These are phyloP conservation scores for Exophiala spinifera DNA, from an alignment of 2,329 filamentous ascomycete species.

Conservation along the genomic window DNA sequence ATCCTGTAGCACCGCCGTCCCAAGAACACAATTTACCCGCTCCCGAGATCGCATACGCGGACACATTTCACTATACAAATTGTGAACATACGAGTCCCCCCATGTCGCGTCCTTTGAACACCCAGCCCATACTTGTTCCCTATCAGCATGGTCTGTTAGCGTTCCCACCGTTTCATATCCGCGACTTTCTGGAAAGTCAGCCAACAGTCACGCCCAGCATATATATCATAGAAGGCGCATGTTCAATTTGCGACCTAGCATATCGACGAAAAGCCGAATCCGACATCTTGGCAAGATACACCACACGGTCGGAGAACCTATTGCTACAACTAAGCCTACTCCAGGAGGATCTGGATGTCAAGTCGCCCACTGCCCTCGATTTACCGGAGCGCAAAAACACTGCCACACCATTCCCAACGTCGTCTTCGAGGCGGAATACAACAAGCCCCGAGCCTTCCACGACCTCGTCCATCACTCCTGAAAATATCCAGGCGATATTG, in stretches of 20 bases:
- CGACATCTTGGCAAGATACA: constrained; percentile 16
- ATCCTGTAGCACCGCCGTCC: background rate
- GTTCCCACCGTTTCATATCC: constrained; percentile 12
- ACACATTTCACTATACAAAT: constrained; percentile 23
- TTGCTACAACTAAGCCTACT: constrained; percentile 11
- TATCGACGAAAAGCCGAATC: constrained; percentile 20
- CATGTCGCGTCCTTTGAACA: constrained; percentile 23
- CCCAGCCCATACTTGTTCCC: constrained; percentile 11
- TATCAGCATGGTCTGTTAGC: constrained; percentile 13
- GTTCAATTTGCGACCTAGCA: constrained; percentile 22
- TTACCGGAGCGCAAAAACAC: background rate
- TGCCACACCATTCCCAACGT: background rate
- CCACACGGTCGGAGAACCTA: constrained; percentile 10
- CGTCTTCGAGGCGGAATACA: background rate
- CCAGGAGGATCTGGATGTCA: constrained; percentile 9
- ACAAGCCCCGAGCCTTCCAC: background rate
- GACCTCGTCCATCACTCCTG: background rate
- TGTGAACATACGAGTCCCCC: constrained; percentile 27
- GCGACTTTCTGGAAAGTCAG: background rate
- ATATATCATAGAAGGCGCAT: constrained; percentile 22
- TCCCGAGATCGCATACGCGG: constrained; percentile 18
- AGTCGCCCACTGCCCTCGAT: background rate
- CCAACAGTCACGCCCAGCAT: constrained; percentile 1
- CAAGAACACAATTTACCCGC: constrained; percentile 9
- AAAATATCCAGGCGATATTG: constrained; percentile 10